These are phyloP conservation scores for Lipomyces starkeyi DNA, from an alignment of 805 yeast genomes.

Conservation along the genomic window DNA sequence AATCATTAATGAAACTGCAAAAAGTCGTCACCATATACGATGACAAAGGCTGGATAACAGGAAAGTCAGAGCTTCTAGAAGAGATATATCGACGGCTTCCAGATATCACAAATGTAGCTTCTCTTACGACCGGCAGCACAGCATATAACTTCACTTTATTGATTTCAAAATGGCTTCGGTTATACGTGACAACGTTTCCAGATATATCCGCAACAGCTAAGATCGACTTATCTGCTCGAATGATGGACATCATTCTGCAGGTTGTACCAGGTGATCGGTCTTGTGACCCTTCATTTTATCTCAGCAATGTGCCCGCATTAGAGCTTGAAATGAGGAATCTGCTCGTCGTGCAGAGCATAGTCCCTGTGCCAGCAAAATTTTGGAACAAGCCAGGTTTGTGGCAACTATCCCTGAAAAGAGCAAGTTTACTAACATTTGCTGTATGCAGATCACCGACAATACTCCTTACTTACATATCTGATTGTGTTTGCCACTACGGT, in stretches of 20 bases:
- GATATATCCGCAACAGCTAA: slow-evolving; percentile 12
- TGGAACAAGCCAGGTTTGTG: slow-evolving; percentile 61
- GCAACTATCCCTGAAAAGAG: background rate
- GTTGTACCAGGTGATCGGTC: background rate
- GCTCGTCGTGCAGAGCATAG: slow-evolving; percentile 64
- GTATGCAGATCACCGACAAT: slow-evolving; percentile 41
- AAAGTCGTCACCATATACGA: slow-evolving; percentile 49
- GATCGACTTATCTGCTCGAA: slow-evolving; percentile 19
- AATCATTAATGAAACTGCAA: slow-evolving; percentile 61
- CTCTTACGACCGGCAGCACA: background rate
- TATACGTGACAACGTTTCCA: slow-evolving; percentile 17
- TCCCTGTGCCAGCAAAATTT: slow-evolving; percentile 70
- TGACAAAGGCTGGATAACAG: slow-evolving; percentile 51
- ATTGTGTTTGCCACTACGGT: slow-evolving; percentile 47
- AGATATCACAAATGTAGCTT: slow-evolving; percentile 40
- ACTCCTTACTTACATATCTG: slow-evolving; percentile 72
- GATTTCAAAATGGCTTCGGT: slow-evolving; percentile 17
- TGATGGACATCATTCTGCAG: background rate
- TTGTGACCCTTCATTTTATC: background rate
- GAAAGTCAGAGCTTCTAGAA: slow-evolving; percentile 47
- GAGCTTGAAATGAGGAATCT: slow-evolving; percentile 44
- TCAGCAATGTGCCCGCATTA: background rate
- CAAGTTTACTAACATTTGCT: background rate
- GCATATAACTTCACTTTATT: background rate
- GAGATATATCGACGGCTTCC: slow-evolving; percentile 48